phyloP scores from a whole-genome alignment of 1,284 basidiomycete genomes.

The Trichosporon coremiiforme region DNA sequence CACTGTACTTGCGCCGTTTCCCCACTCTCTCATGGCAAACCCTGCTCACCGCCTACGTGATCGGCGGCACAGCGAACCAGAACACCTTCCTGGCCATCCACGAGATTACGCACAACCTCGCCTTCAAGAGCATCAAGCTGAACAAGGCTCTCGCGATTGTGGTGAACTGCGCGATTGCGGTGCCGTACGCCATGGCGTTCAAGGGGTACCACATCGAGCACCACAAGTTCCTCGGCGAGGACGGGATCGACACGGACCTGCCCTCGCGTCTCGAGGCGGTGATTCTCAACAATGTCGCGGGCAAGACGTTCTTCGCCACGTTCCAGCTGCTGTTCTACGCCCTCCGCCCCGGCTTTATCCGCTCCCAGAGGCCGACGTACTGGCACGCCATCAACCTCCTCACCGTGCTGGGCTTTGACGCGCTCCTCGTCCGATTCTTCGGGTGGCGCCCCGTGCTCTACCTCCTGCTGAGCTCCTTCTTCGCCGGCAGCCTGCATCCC shows the following conservation, averaged over 20 bases:
- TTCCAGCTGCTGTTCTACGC: slow-evolving; percentile 99
- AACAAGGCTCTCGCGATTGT: slow-evolving; percentile 89
- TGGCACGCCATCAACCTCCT: slow-evolving; percentile 84
- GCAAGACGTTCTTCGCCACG: slow-evolving; percentile 98
- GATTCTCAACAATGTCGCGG: slow-evolving; percentile 89
- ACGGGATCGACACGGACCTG: slow-evolving; percentile 88
- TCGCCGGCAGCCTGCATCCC: slow-evolving; percentile 92
- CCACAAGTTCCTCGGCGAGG: slow-evolving; percentile 88
- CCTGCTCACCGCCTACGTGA: slow-evolving; percentile 74
- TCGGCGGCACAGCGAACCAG: slow-evolving; percentile 95
- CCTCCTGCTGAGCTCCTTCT: slow-evolving; percentile 89
- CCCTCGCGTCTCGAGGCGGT: slow-evolving; percentile 83
- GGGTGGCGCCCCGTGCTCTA: slow-evolving; percentile 76
- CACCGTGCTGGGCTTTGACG: slow-evolving; percentile 73
- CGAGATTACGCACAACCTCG: slow-evolving; percentile 97
- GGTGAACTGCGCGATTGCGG: slow-evolving; percentile 87
- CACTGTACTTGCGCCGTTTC: slow-evolving; percentile 67
- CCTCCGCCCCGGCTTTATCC: slow-evolving; percentile 90
- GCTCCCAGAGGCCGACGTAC: slow-evolving; percentile 73
- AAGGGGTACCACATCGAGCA: slow-evolving; percentile 97
- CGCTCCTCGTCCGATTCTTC: slow-evolving; percentile 64
- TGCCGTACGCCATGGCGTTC: slow-evolving; percentile 95
- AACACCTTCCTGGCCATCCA: slow-evolving; percentile 97
- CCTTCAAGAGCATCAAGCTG: slow-evolving; percentile 77
- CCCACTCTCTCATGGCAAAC: slow-evolving; percentile 72